These are phyloP conservation scores for Mycena citricolor DNA, from an alignment of 1,284 basidiomycete genomes.

Conservation along the genomic window DNA sequence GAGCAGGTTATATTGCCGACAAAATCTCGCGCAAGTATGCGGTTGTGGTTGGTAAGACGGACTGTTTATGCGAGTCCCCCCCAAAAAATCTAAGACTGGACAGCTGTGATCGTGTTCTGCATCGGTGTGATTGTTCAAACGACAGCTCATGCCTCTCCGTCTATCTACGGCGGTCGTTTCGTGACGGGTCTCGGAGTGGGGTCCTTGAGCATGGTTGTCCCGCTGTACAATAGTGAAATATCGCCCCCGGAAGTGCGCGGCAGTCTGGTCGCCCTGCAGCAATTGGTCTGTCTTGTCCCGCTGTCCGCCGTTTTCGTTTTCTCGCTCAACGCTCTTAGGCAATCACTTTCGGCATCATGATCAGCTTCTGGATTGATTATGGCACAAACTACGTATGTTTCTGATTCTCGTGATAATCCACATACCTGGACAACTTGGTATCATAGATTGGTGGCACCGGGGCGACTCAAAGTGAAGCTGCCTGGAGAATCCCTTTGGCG, in stretches of 20 bases:
- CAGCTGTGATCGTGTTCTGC: conserved; percentile 66
- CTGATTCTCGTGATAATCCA: background rate
- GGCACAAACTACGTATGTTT: conserved; percentile 33
- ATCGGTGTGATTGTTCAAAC: conserved; percentile 71
- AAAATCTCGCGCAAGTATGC: conserved; percentile 71
- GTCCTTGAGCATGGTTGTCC: conserved; percentile 69
- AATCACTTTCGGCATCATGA: conserved; percentile 70
- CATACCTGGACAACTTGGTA: conserved; percentile 35
- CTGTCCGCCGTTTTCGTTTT: background rate
- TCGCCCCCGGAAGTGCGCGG: conserved; percentile 83
- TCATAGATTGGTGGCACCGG: conserved; percentile 71
- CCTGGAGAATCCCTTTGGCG: conserved; percentile 77
- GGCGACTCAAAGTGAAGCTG: conserved; percentile 54
- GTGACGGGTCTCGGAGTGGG: conserved; percentile 78
- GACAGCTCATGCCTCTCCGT: conserved; percentile 50
- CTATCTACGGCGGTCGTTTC: conserved; percentile 74
- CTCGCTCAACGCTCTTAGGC: conserved; percentile 5
- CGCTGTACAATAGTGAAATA: conserved; percentile 63
- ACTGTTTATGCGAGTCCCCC: background rate
- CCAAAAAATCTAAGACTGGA: conserved; percentile 7
- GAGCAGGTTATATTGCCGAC: conserved; percentile 64
- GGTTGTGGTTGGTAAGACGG: conserved; percentile 54
- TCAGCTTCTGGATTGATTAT: conserved; percentile 81
- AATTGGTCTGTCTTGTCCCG: conserved; percentile 48
- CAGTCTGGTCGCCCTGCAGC: conserved; percentile 79